Conservation (phyloP, 768 basidiomycete species). For the Tephrocybe sp. region DNA sequence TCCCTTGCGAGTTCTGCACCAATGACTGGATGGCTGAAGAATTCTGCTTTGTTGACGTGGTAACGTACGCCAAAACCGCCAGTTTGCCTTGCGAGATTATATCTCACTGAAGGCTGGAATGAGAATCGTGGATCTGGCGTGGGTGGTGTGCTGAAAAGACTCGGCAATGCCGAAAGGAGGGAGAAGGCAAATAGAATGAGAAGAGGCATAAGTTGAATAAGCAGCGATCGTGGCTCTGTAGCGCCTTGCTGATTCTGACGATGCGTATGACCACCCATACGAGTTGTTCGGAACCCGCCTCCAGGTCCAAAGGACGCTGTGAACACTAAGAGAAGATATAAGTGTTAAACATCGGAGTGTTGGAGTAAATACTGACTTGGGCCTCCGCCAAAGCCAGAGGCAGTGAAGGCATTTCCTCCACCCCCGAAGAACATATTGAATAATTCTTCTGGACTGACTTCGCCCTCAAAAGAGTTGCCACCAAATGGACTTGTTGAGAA, state of each 20-base stretch:
- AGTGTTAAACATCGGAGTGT: not conserved
- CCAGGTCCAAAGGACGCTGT: conserved; percentile 76
- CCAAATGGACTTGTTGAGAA: conserved; percentile 51
- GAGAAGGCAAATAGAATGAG: conserved; percentile 84
- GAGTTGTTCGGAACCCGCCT: conserved; percentile 76
- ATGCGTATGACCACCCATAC: conserved; percentile 44
- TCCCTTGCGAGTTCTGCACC: conserved; percentile 65
- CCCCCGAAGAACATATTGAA: conserved; percentile 99
- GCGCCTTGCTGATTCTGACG: conserved; percentile 29
- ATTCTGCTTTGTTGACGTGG: conserved; percentile 79
- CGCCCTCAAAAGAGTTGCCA: conserved; percentile 64
- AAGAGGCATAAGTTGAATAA: conserved; percentile 82
- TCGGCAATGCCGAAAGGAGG: conserved; percentile 76
- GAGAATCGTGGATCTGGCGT: conserved; percentile 80
- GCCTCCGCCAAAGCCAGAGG: conserved; percentile 50
- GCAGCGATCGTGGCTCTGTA: conserved; percentile 54
- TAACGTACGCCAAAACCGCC: conserved; percentile 70
- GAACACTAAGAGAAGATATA: conserved; percentile 47
- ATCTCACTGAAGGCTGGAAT: conserved; percentile 59
- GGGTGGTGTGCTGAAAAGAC: conserved; percentile 60
- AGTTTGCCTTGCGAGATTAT: conserved; percentile 72
- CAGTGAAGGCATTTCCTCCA: conserved; percentile 47
- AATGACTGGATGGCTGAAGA: conserved; percentile 72
- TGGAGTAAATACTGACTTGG: conserved; percentile 36
- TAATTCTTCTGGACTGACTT: conserved; percentile 92